phyloP scores from a whole-genome alignment of 192 early-diverging fungal species.

The Blastocladiella britannica region DNA sequence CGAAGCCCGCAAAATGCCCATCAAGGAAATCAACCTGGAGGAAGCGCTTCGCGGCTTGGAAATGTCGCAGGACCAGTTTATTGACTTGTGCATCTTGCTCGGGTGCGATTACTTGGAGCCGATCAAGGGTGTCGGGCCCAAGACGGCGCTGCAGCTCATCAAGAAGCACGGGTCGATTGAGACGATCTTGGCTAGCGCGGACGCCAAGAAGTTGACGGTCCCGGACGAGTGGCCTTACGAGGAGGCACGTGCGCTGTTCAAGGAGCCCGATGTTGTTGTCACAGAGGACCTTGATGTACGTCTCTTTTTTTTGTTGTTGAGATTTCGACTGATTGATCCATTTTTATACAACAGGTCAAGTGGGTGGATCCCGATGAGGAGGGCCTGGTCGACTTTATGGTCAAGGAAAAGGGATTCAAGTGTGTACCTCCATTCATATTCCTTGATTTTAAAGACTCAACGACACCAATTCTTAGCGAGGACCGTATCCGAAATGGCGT shows the following conservation, averaged over 20 bases:
- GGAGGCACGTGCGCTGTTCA: conserved; percentile 75
- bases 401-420: conserved; percentile 89
- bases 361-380: conserved; percentile 61
- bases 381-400: conserved; percentile 66
- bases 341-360: conserved; percentile 21
- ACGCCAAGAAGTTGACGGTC: conserved; percentile 54
- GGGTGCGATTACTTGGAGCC: conserved; percentile 96
- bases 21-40: conserved; percentile 64
- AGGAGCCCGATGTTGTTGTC: conserved; percentile 53
- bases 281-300: conserved; percentile 43
- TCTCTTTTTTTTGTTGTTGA: conserved; percentile 1
- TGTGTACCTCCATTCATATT: conserved; percentile 11
- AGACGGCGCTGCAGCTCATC: conserved; percentile 59
- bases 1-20: conserved; percentile 72
- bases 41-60: conserved; percentile 64
- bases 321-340: neutral
- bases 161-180: conserved; percentile 69
- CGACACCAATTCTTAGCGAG: conserved; percentile 26
- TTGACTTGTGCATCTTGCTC: conserved; percentile 90
- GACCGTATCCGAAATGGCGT: conserved; percentile 65
- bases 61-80: conserved; percentile 61
- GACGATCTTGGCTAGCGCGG: conserved; percentile 46
- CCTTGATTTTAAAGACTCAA: neutral
- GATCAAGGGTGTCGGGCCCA: conserved; percentile 82
- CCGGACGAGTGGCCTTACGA: conserved; percentile 78